Percentiles rank a stretch among this genome's conserved stretches.
phyloP scores from a whole-genome alignment of 331 rosid species.

The Phaseolus coccineus region DNA sequence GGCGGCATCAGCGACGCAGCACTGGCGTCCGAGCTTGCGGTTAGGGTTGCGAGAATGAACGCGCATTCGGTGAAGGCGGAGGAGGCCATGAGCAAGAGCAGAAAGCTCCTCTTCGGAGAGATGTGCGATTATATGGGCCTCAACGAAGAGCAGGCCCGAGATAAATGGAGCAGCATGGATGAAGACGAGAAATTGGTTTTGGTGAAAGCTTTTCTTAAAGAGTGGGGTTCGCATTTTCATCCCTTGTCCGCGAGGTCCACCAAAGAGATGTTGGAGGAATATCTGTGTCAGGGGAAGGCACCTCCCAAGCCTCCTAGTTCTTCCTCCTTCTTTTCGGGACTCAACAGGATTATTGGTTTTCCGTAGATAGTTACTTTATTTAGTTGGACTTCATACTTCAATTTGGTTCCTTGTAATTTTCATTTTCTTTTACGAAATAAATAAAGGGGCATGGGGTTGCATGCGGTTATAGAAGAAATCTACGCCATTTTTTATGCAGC shows the following conservation, averaged over 20 bases:
- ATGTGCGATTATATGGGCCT: conserved; percentile 57
- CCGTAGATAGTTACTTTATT: background rate
- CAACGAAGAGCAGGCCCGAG: conserved; percentile 60
- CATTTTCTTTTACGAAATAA: background rate
- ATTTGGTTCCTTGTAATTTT: background rate
- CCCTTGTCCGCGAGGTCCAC: conserved; percentile 78
- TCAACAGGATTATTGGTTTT: conserved; percentile 67
- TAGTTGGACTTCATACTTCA: background rate
- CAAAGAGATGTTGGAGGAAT: conserved; percentile 76
- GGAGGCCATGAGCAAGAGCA: conserved; percentile 80
- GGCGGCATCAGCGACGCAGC: conserved; percentile 54
- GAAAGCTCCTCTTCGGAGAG: conserved; percentile 67
- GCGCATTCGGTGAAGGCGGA: conserved; percentile 53
- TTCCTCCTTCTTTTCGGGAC: conserved; percentile 49
- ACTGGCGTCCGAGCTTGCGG: conserved; percentile 66
- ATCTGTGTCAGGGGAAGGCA: conserved; percentile 53
- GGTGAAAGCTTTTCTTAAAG: conserved; percentile 63
- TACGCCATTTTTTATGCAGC: background rate
- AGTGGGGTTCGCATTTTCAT: conserved; percentile 74
- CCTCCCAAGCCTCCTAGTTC: conserved; percentile 35
- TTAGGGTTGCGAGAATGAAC: conserved; percentile 56
- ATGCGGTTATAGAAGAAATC: background rate
- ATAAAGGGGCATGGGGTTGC: background rate
- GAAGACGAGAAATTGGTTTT: conserved; percentile 64
- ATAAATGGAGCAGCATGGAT: conserved; percentile 63